Conservation (phyloP, 2,329 filamentous ascomycete genomes). For the Calonectria henricotiae region DNA sequence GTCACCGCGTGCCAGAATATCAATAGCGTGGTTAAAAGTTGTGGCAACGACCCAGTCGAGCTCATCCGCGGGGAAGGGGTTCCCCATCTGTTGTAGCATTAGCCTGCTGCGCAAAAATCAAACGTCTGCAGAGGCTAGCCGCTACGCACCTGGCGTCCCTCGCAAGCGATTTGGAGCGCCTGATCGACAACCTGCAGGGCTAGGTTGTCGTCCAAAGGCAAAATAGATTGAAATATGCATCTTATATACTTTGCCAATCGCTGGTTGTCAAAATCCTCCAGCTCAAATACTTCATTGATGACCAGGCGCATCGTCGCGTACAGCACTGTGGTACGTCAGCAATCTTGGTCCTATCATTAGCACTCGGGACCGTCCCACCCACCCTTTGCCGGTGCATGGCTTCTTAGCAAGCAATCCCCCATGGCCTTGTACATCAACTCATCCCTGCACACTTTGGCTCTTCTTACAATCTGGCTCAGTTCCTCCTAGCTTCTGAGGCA, state of each 20-base stretch:
- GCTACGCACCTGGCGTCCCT: slow-evolving; percentile 64
- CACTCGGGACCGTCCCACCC: slow-evolving; percentile 52
- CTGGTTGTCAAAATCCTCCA: slow-evolving; percentile 70
- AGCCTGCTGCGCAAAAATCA: neutral
- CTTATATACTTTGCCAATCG: slow-evolving; percentile 84
- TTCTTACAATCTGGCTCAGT: slow-evolving; percentile 73
- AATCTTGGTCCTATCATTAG: neutral
- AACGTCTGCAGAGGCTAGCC: slow-evolving; percentile 33
- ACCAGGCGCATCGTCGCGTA: slow-evolving; percentile 75
- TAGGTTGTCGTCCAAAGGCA: slow-evolving; percentile 71
- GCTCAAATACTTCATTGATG: slow-evolving; percentile 77
- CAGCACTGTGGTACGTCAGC: slow-evolving; percentile 59
- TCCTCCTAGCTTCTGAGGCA: slow-evolving; percentile 79
- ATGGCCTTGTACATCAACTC: slow-evolving; percentile 73
- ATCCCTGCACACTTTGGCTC: slow-evolving; percentile 63
- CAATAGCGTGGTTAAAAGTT: slow-evolving; percentile 80
- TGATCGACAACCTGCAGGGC: slow-evolving; percentile 78
- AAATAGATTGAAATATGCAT: slow-evolving; percentile 80
- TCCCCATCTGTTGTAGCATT: slow-evolving; percentile 53
- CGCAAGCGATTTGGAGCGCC: slow-evolving; percentile 69
- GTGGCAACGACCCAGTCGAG: slow-evolving; percentile 83
- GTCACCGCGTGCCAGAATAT: slow-evolving; percentile 73
- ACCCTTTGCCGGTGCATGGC: slow-evolving; percentile 69
- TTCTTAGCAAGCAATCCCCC: slow-evolving; percentile 76
- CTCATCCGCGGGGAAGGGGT: slow-evolving; percentile 76